A percentile compares a stretch with the other conserved stretches of the same genome.
phyloP scores from a whole-genome alignment of 352 stramenopile genomes.

The Aphanomyces stellatus region DNA sequence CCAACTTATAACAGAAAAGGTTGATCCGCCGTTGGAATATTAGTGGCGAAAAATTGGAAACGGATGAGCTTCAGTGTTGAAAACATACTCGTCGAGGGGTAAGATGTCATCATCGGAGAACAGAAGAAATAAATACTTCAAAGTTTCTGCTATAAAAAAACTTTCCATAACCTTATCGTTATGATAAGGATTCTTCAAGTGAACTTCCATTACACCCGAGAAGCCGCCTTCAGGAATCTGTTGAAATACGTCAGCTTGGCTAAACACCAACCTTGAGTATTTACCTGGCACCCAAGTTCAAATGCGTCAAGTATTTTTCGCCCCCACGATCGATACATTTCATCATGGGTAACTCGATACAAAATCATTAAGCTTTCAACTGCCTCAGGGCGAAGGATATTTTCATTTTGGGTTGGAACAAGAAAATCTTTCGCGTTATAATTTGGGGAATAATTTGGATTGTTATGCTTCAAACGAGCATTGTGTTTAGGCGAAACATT shows the following conservation, averaged over 20 bases:
- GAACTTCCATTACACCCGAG: no score
- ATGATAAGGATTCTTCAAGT: no score
- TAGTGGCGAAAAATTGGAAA: no score
- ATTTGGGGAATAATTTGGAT: no score
- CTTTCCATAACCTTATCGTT: slow-evolving; percentile 97
- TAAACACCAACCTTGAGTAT: slow-evolving; percentile 83
- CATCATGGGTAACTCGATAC: slow-evolving; percentile 91
- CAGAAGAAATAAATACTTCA: slow-evolving; percentile 98
- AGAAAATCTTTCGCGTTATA: no score
- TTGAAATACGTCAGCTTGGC: slow-evolving; percentile 72
- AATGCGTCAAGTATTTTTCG: slow-evolving; percentile 94
- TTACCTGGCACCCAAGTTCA: no score
- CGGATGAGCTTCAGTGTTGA: slow-evolving; percentile 96
- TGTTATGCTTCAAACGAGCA: no score
- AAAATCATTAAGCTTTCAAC: slow-evolving; percentile 96
- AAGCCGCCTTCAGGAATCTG: slow-evolving; percentile 24
- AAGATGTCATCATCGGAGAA: slow-evolving; percentile 72
- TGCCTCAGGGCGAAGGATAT: slow-evolving; percentile 92
- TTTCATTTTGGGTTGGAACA: no score
- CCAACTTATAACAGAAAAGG: no score
- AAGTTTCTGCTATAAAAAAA: slow-evolving; percentile 98
- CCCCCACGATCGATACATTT: slow-evolving; percentile 91
- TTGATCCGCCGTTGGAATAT: no score
- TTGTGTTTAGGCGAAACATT: no score
- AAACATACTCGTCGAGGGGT: slow-evolving; percentile 91